A percentile compares a stretch with the other conserved stretches of the same genome.
phyloP scores from a whole-genome alignment of 257 asterid genomes.

The Nyctanthes arbortristis region DNA sequence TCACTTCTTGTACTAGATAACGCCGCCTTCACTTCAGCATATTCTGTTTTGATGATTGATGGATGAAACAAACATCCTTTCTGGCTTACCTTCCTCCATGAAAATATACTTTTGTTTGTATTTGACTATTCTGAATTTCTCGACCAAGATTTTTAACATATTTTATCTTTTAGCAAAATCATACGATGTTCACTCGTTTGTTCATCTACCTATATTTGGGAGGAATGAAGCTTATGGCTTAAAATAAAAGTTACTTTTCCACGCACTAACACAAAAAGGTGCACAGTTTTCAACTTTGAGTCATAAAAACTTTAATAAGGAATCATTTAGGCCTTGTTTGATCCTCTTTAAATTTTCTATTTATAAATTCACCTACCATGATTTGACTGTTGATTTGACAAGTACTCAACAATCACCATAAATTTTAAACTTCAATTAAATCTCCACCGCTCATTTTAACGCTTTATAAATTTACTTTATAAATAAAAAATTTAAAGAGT shows the following conservation, averaged over 20 bases:
- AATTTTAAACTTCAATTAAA: too few species aligned
- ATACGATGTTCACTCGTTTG: too few species aligned
- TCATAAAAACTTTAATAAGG: too few species aligned
- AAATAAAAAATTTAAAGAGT: too few species aligned
- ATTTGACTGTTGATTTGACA: too few species aligned
- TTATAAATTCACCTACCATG: too few species aligned
- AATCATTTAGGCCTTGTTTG: too few species aligned
- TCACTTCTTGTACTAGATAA: not conserved
- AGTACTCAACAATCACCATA: too few species aligned
- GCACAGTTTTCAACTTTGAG: not conserved
- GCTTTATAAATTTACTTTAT: too few species aligned
- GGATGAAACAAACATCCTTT: not conserved
- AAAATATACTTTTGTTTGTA: not conserved
- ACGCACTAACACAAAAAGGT: not conserved
- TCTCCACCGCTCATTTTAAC: too few species aligned
- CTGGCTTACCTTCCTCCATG: not conserved
- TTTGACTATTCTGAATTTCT: not conserved
- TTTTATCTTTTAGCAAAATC: too few species aligned
- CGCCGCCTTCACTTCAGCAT: not conserved
- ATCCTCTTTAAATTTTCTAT: too few species aligned
- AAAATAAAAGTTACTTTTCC: not conserved
- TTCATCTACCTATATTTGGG: not conserved
- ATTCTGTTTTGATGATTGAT: not conserved
- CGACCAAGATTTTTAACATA: not conserved
- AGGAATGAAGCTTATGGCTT: not conserved